Conservation (phyloP, 805 yeast genomes). For the Jamesozyma gamospora region DNA sequence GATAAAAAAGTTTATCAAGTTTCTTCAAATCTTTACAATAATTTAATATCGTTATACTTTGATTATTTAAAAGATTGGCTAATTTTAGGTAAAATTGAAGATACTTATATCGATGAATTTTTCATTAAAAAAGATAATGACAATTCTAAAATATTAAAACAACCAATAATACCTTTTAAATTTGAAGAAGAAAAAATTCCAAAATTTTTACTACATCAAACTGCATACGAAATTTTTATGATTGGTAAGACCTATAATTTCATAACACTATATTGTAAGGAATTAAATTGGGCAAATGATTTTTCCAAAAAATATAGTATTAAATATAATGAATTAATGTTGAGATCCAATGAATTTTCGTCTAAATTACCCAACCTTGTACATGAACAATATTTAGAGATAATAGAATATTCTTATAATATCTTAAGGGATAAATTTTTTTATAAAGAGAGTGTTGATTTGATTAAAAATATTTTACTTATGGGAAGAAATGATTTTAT, state of each 20-base stretch:
- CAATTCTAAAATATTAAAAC: neutral
- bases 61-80: slow-evolving; percentile 59
- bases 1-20: slow-evolving; percentile 42
- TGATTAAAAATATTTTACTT: slow-evolving; percentile 55
- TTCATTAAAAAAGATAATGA: slow-evolving; percentile 33
- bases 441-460: slow-evolving; percentile 44
- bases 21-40: slow-evolving; percentile 36
- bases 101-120: slow-evolving; percentile 45
- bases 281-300: slow-evolving; percentile 51
- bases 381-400: slow-evolving; percentile 40
- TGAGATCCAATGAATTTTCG: slow-evolving; percentile 2
- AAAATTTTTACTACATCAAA: slow-evolving; percentile 28
- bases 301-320: slow-evolving; percentile 28
- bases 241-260: slow-evolving; percentile 67
- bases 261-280: slow-evolving; percentile 55
- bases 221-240: slow-evolving; percentile 42
- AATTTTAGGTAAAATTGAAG: slow-evolving; percentile 50
- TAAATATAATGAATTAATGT: slow-evolving; percentile 7
- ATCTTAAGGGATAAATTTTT: slow-evolving; percentile 41
- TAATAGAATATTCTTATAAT: slow-evolving; percentile 41
- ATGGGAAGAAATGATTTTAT: slow-evolving; percentile 77
- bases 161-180: slow-evolving; percentile 8
- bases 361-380: slow-evolving; percentile 29
- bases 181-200: slow-evolving; percentile 29
- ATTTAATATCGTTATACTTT: slow-evolving; percentile 48